These are phyloP conservation scores for Penicillium sp. DNA, from an alignment of 2,329 filamentous ascomycete species.

Conservation along the genomic window DNA sequence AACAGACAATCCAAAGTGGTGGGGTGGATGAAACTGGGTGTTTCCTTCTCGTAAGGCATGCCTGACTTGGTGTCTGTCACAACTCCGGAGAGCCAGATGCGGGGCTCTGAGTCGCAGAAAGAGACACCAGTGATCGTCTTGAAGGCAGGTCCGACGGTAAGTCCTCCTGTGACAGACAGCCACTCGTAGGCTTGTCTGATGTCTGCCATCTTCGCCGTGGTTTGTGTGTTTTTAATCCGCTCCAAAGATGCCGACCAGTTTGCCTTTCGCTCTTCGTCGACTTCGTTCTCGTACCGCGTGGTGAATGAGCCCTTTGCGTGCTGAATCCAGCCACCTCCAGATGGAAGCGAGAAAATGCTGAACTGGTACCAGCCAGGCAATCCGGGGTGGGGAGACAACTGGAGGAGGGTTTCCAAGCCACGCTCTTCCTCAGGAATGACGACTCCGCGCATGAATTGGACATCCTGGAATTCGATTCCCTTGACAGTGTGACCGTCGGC, in stretches of 20 bases:
- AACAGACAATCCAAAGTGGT: conserved; percentile 25
- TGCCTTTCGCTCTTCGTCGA: conserved; percentile 7
- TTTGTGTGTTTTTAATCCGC: conserved; percentile 19
- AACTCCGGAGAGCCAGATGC: conserved; percentile 15
- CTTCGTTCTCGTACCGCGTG: conserved; percentile 5
- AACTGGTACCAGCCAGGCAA: conserved; percentile 24
- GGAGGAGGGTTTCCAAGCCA: conserved; percentile 20
- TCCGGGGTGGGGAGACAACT: conserved; percentile 16
- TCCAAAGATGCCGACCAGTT: conserved; percentile 15
- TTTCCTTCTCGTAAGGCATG: conserved; percentile 22
- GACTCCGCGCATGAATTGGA: conserved; percentile 18
- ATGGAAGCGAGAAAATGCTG: conserved; percentile 19
- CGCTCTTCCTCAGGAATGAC: conserved; percentile 21
- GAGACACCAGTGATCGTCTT: conserved; percentile 14
- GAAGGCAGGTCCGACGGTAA: conserved; percentile 19
- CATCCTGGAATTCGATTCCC: conserved; percentile 21
- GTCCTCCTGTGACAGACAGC: conserved; percentile 23
- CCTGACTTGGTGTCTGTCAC: conserved; percentile 18
- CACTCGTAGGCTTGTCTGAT: conserved; percentile 19
- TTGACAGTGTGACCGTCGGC: conserved; percentile 12
- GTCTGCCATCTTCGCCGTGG: conserved; percentile 11
- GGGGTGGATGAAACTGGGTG: conserved; percentile 20
- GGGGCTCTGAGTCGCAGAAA: conserved; percentile 14
- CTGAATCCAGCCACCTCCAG: conserved; percentile 20
- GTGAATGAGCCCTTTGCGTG: conserved; percentile 21